Evolutionary conservation across 2,329 filamentous ascomycete genomes (phyloP).

Genomic region (Madurella fahalii): DNA sequence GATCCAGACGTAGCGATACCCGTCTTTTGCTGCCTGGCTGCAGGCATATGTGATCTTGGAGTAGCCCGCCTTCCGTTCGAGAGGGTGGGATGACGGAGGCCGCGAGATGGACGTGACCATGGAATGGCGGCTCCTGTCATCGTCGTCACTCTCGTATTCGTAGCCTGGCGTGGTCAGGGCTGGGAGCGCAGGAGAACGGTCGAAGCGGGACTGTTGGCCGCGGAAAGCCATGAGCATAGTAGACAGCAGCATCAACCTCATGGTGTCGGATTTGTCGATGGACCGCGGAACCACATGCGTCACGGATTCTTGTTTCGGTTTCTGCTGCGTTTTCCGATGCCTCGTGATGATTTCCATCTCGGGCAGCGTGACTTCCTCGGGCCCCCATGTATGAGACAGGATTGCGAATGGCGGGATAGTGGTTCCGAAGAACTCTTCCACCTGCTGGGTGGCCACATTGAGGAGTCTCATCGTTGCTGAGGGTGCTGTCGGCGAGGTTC

Average conservation of each 20-base stretch:
- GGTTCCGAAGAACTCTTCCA: constrained; percentile 31
- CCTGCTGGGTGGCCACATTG: constrained; percentile 32
- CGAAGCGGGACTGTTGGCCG: constrained; percentile 14
- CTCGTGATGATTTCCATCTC: constrained; percentile 20
- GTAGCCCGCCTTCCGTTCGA: constrained; percentile 29
- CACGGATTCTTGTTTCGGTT: not conserved
- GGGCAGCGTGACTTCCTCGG: constrained; percentile 16
- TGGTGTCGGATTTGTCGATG: constrained; percentile 32
- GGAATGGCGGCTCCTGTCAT: constrained; percentile 1
- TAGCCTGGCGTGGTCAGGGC: not conserved
- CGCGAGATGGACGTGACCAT: not conserved
- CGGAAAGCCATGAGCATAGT: constrained; percentile 23
- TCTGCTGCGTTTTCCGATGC: constrained; percentile 12
- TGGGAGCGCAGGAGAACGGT: not conserved
- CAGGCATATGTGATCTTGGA: constrained; percentile 33
- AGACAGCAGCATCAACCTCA: constrained; percentile 28
- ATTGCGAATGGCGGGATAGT: constrained; percentile 34
- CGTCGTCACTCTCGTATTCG: constrained; percentile 10
- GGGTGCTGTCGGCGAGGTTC: no score
- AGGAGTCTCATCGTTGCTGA: constrained; percentile 34
- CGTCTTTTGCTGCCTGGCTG: constrained; percentile 26
- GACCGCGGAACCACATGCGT: not conserved
- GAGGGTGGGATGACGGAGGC: constrained; percentile 6
- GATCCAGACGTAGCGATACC: constrained; percentile 32
- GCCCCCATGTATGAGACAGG: constrained; percentile 37